Conservation (phyloP, 352 stramenopile genomes). For the Pythium sp. region DNA sequence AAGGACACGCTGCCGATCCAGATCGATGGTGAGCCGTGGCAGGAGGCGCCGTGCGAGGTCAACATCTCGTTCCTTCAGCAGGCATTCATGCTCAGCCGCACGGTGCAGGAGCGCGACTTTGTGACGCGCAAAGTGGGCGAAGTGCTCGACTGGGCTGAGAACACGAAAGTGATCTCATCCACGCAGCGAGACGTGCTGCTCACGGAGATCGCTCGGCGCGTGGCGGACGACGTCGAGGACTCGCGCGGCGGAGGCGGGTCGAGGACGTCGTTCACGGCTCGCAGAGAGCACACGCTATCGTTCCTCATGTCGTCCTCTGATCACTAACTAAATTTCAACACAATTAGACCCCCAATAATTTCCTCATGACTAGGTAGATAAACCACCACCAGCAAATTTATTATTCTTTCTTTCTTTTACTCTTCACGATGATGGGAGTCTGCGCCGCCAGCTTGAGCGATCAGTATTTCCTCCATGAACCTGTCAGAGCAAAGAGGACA, state of each 20-base stretch:
- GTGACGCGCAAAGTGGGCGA: constrained; percentile 79
- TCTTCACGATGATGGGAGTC: constrained; percentile 7
- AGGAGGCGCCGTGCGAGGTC: constrained; percentile 81
- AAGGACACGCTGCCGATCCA: constrained; percentile 83
- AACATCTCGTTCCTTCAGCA: constrained; percentile 82
- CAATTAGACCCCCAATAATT: background rate
- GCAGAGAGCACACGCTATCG: constrained; percentile 18
- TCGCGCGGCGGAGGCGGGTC: constrained; percentile 8
- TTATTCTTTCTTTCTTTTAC: background rate
- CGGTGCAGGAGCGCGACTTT: constrained; percentile 70
- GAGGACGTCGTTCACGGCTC: constrained; percentile 16
- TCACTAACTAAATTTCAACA: background rate
- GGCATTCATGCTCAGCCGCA: constrained; percentile 82
- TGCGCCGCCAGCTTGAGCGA: constrained; percentile 28
- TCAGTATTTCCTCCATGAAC: constrained; percentile 78
- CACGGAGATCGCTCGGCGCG: constrained; percentile 64
- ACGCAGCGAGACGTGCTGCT: constrained; percentile 70
- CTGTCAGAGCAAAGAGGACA: constrained; percentile 9
- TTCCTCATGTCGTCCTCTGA: constrained; percentile 18
- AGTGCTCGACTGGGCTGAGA: constrained; percentile 82
- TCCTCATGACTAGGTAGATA: background rate
- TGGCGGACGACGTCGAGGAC: constrained; percentile 39
- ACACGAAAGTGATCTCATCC: constrained; percentile 67
- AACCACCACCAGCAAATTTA: background rate
- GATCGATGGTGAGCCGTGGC: constrained; percentile 95